Evolutionary conservation across 2,329 filamentous ascomycete species (phyloP).

Genomic region (Lachnellula arida): DNA sequence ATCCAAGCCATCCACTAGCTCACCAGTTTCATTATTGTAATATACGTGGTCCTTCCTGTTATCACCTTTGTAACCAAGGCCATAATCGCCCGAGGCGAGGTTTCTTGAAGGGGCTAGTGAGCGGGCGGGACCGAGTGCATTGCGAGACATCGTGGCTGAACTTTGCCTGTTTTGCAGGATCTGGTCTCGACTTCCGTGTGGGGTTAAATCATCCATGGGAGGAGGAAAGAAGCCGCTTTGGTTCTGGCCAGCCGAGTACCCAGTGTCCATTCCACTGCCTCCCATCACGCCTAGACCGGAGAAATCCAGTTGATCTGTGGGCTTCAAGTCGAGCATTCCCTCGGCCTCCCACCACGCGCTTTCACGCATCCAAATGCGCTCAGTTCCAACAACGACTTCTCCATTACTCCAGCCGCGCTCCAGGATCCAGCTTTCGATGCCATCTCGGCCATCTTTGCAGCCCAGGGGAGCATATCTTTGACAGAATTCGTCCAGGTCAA

Average conservation of each 20-base stretch:
- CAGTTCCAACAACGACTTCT: slow-evolving; percentile 84
- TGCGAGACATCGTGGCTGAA: slow-evolving; percentile 38
- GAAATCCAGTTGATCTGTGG: slow-evolving; percentile 27
- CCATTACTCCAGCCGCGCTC: slow-evolving; percentile 98
- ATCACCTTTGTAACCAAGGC: slow-evolving; percentile 82
- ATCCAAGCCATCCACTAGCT: slow-evolving; percentile 66
- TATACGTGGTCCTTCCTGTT: slow-evolving; percentile 67
- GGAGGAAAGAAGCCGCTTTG: slow-evolving; percentile 67
- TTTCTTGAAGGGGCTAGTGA: slow-evolving; percentile 60
- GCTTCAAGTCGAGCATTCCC: slow-evolving; percentile 85
- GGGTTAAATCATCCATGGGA: slow-evolving; percentile 54
- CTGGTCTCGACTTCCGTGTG: slow-evolving; percentile 68
- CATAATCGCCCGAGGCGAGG: slow-evolving; percentile 71
- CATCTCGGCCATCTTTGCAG: slow-evolving; percentile 84
- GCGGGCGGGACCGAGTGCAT: slow-evolving; percentile 45
- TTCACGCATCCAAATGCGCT: slow-evolving; percentile 95
- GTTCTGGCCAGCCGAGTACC: slow-evolving; percentile 56
- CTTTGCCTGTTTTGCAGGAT: slow-evolving; percentile 43
- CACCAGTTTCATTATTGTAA: slow-evolving; percentile 63
- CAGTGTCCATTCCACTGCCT: slow-evolving; percentile 61
- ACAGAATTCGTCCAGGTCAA: slow-evolving; percentile 88
- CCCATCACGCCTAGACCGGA: slow-evolving; percentile 46
- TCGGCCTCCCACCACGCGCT: slow-evolving; percentile 97
- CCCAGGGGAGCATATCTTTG: slow-evolving; percentile 78
- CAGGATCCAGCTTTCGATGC: slow-evolving; percentile 88